Evolutionary conservation across 2,329 filamentous ascomycete genomes (phyloP), one percentile per base, ranked within the genome.

Genomic region (Fusarium circinatum): DNA sequence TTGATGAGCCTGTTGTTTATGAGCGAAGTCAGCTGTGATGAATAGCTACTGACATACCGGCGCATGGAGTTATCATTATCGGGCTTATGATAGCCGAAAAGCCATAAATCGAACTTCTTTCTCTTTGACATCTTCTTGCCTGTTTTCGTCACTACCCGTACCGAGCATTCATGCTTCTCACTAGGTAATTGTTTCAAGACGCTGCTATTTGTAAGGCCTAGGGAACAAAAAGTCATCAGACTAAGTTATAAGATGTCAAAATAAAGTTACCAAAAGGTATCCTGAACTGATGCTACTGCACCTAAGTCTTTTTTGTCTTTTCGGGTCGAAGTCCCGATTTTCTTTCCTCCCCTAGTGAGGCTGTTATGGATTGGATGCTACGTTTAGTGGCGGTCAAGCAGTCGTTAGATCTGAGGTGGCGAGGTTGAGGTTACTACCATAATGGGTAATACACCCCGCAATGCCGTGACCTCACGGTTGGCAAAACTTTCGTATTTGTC

Each of bases 1-100:
- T 70, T 5, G 60, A 70, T 41, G 67, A 70, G 15, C 67, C 67
- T 36, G 15, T 70, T 26, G n/a, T 70, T 32, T 70, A 70, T 44
- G 45, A 70, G 14, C 59, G 67, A 38, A 70, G 67, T 36, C 67
- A 70, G 32, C 17, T 70, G 12, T 70, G 13, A 65, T 70, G 14
- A 28, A 17, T 7, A 10, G 4, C 8, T n/a, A 1, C 22, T 9
- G n/a, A 4, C 1, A 6, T 7, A 20, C 5, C 4, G 42, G 20
- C 28, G 26, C 17, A 10, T 10, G 54, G 54, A 41, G n/a, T 67
- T 34, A 7, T 2, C 4, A 30, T n/a, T 10, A 28, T 41, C 5
- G 15, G 34, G 8, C 1, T 41, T 18, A 41, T 41, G 34, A 30
- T 30, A 30, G 36, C 14, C 20, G 14, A 55, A 41, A 30, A 55